These are phyloP conservation scores for Mycena galericulata DNA, from an alignment of 768 basidiomycete genomes.

Conservation along the genomic window DNA sequence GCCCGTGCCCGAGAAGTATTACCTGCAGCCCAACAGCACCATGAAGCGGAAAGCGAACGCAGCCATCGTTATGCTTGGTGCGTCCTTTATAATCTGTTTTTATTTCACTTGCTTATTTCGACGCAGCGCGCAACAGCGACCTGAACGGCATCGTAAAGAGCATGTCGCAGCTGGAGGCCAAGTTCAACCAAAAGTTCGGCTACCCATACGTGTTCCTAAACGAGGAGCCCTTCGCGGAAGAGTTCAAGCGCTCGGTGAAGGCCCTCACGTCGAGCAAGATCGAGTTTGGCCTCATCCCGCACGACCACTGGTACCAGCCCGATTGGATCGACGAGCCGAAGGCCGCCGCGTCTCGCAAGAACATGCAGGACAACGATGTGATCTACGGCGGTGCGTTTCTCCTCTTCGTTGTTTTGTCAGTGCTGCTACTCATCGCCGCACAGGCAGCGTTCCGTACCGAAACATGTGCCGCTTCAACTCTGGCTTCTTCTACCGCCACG, in stretches of 20 bases:
- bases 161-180: slow-evolving; percentile 80
- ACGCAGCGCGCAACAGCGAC: slow-evolving; percentile 69
- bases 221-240: slow-evolving; percentile 81
- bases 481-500: slow-evolving; percentile 67
- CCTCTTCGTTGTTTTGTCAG: not conserved
- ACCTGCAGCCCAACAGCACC: slow-evolving; percentile 50
- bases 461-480: slow-evolving; percentile 37
- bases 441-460: slow-evolving; percentile 28
- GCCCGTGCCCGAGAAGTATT: slow-evolving; percentile 72
- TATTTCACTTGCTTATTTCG: not conserved
- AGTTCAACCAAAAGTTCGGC: slow-evolving; percentile 71
- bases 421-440: not conserved
- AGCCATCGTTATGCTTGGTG: slow-evolving; percentile 82
- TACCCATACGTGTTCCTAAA: slow-evolving; percentile 95
- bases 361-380: slow-evolving; percentile 66
- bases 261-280: slow-evolving; percentile 41
- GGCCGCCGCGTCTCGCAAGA: slow-evolving; percentile 65
- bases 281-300: slow-evolving; percentile 75
- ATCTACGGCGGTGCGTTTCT: slow-evolving; percentile 57
- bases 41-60: slow-evolving; percentile 79
- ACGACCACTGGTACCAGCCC: slow-evolving; percentile 82
- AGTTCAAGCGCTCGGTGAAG: slow-evolving; percentile 72
- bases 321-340: slow-evolving; percentile 80
- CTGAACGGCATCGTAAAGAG: slow-evolving; percentile 70
- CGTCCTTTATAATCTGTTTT: slow-evolving; percentile 6